Evolutionary conservation across 371 early-diverging fungal species (phyloP).

Genomic region (Mortierella sp.): DNA sequence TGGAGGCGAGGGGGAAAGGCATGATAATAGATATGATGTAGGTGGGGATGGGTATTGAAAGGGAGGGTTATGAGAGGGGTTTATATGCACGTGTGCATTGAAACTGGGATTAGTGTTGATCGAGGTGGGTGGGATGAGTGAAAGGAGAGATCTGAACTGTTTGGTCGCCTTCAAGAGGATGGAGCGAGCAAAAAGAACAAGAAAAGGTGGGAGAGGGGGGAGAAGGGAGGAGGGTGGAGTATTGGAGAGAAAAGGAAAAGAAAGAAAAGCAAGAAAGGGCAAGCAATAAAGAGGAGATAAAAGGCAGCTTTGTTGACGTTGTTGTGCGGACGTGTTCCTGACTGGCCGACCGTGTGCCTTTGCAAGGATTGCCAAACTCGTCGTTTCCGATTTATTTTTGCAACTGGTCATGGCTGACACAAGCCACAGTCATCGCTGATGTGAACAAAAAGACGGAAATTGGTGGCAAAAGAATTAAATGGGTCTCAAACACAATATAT

Average conservation of each 20-base stretch:
- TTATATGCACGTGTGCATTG: conserved; percentile 9
- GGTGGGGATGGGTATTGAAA: conserved; percentile 4
- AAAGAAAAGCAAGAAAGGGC: background rate
- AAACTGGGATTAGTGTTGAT: background rate
- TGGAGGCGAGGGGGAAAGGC: conserved; percentile 46
- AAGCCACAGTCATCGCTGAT: background rate
- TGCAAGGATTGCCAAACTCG: background rate
- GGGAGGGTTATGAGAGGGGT: background rate
- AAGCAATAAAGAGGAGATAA: background rate
- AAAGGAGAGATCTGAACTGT: background rate
- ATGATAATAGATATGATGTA: conserved; percentile 20
- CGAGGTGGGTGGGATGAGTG: background rate
- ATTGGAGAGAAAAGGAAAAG: conserved; percentile 14
- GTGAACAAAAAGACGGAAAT: background rate
- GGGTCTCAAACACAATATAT: background rate
- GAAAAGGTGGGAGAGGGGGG: background rate
- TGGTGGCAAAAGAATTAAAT: background rate
- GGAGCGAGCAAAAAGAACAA: conserved; percentile 6
- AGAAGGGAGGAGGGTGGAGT: background rate
- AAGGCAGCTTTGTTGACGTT: background rate
- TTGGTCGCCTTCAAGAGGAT: background rate
- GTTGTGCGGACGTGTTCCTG: too few relatives aligned
- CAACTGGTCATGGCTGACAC: background rate
- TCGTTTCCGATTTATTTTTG: background rate
- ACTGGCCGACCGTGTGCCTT: background rate